A percentile compares a stretch with the other conserved stretches of the same genome.
Conservation (phyloP, 2,329 filamentous ascomycete genomes). For the Dactylellina drechsleri region DNA sequence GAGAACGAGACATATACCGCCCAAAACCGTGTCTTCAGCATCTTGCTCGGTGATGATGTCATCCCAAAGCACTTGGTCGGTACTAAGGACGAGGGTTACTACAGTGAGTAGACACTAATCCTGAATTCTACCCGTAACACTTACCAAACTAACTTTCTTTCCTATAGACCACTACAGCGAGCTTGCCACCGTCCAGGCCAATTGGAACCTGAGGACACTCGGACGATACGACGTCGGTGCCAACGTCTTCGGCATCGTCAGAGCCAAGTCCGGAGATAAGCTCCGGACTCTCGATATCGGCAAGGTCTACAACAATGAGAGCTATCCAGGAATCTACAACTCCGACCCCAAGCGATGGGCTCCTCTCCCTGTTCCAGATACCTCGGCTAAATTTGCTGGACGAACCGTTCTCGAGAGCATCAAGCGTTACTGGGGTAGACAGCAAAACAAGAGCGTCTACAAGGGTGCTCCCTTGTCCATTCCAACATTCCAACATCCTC, state of each 20-base stretch:
- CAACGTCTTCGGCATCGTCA: constrained; percentile 74
- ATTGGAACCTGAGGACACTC: constrained; percentile 76
- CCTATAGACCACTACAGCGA: constrained; percentile 72
- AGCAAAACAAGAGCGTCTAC: constrained; percentile 52
- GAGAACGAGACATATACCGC: constrained; percentile 76
- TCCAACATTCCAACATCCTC: constrained; percentile 37
- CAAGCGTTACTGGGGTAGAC: constrained; percentile 57
- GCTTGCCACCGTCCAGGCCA: constrained; percentile 73
- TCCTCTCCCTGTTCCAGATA: constrained; percentile 61
- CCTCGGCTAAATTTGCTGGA: constrained; percentile 56
- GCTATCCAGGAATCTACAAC: constrained; percentile 67
- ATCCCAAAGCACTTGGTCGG: constrained; percentile 73
- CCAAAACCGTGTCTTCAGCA: constrained; percentile 75
- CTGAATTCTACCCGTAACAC: background rate
- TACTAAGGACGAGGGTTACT: constrained; percentile 75
- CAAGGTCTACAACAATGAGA: constrained; percentile 66
- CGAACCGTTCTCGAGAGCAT: constrained; percentile 59
- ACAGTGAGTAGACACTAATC: constrained; percentile 62
- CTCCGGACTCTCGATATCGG: constrained; percentile 61
- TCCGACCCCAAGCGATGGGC: constrained; percentile 59
- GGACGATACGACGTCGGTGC: constrained; percentile 78
- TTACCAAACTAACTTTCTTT: background rate
- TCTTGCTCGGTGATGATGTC: constrained; percentile 77
- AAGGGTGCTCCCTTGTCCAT: constrained; percentile 36
- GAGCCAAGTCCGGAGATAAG: constrained; percentile 70